Conservation (phyloP, 164 flowering plant genomes). For the Tetrastigma voinierianum region DNA sequence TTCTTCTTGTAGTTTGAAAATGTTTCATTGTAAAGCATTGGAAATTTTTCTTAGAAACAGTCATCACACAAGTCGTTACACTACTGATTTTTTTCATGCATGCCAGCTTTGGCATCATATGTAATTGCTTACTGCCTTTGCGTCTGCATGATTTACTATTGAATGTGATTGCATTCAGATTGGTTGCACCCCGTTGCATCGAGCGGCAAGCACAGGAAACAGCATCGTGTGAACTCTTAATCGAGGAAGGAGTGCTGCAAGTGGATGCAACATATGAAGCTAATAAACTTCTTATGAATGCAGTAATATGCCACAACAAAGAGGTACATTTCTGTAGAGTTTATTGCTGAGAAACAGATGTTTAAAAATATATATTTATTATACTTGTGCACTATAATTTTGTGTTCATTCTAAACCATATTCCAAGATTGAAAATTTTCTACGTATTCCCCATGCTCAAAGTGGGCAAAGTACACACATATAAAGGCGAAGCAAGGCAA, state of each 20-base stretch:
- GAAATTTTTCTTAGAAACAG: too few relatives aligned
- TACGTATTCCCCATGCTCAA: too few relatives aligned
- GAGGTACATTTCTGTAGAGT: slow-evolving; percentile 44
- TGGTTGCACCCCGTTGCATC: slow-evolving; percentile 96
- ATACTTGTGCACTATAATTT: too few relatives aligned
- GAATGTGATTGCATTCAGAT: slow-evolving; percentile 42
- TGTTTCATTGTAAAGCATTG: too few relatives aligned
- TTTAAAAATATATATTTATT: too few relatives aligned
- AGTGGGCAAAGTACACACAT: too few relatives aligned
- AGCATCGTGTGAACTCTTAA: slow-evolving; percentile 72
- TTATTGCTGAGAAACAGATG: background rate
- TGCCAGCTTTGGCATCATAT: background rate
- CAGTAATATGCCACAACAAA: slow-evolving; percentile 75
- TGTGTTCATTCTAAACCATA: too few relatives aligned
- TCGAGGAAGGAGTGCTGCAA: slow-evolving; percentile 97
- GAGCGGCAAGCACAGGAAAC: slow-evolving; percentile 93
- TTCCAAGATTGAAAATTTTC: too few relatives aligned
- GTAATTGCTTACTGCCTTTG: background rate
- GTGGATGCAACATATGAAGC: slow-evolving; percentile 80
- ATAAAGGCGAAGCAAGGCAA: too few relatives aligned
- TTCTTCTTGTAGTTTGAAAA: too few relatives aligned
- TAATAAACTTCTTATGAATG: slow-evolving; percentile 86
- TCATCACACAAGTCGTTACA: too few relatives aligned
- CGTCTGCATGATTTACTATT: background rate
- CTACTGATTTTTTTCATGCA: background rate